Evolutionary conservation across 1,139 yeast species (phyloP).

Genomic region (Kurtzmaniella natalensis): DNA sequence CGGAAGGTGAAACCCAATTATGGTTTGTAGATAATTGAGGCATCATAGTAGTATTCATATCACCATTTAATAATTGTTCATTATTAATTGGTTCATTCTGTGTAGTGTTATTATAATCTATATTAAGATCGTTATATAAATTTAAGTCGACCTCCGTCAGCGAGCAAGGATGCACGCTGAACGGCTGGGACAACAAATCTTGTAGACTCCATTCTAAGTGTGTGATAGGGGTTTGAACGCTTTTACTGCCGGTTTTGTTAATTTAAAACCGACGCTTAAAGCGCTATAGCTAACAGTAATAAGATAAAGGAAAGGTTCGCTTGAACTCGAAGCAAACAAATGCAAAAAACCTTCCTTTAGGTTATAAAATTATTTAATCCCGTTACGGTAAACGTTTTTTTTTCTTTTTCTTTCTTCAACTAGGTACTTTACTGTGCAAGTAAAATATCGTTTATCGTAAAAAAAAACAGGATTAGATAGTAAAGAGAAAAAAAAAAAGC

Average conservation of each 20-base stretch:
- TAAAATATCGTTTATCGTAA: no score
- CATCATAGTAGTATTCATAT: not conserved
- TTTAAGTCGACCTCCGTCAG: not conserved
- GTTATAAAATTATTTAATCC: no score
- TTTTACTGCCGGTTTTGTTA: not conserved
- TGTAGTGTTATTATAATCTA: not conserved
- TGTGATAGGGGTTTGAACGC: not conserved
- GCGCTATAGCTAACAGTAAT: not conserved
- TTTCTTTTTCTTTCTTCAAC: no score
- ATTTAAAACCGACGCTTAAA: constrained; percentile 1
- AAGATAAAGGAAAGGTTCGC: not conserved
- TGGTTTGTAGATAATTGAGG: not conserved
- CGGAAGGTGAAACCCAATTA: not conserved
- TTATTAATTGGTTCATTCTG: no score
- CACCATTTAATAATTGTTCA: no score
- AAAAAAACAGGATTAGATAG: no score
- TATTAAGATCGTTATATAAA: not conserved
- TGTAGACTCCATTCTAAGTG: not conserved
- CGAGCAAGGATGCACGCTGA: not conserved
- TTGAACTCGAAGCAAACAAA: no score
- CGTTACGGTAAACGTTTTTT: no score
- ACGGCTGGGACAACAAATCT: not conserved
- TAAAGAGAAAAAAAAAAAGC: not conserved
- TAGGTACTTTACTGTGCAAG: no score
- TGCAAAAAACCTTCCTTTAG: not conserved